A percentile compares a stretch with the other conserved stretches of the same genome.
Evolutionary conservation across 1,284 basidiomycete species (phyloP).

Genomic region (Amylostereum areolatum): DNA sequence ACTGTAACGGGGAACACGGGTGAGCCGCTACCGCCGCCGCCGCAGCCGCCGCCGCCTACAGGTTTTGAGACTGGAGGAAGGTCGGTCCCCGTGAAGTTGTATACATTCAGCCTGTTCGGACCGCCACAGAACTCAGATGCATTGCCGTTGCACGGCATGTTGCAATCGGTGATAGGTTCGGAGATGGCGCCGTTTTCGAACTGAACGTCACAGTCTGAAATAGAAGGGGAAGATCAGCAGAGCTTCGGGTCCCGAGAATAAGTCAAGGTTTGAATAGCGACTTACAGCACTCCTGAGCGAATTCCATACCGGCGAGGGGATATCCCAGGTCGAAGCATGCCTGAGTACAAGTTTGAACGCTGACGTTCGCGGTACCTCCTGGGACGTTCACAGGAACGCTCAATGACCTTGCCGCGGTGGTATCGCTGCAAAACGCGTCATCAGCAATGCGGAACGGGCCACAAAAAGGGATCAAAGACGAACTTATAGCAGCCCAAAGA

Average conservation of each 20-base stretch:
- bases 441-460: constrained; percentile 1
- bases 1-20: constrained; percentile 40
- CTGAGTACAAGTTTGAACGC: constrained; percentile 53
- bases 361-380: constrained; percentile 31
- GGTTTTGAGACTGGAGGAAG: constrained; percentile 35
- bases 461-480: constrained; percentile 15
- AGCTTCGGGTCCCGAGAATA: not conserved
- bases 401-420: constrained; percentile 42
- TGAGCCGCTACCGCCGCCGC: constrained; percentile 21
- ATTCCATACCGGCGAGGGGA: constrained; percentile 49
- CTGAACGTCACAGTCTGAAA: constrained; percentile 45
- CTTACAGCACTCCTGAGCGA: constrained; percentile 43
- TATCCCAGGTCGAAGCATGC: constrained; percentile 60
- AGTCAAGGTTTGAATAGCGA: constrained; percentile 7
- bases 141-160: constrained; percentile 61
- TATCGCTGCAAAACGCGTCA: constrained; percentile 34
- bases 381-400: constrained; percentile 33
- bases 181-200: constrained; percentile 42
- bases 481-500: constrained; percentile 65
- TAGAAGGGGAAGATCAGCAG: constrained; percentile 1
- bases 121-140: constrained; percentile 63
- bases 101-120: constrained; percentile 40
- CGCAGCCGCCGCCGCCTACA: constrained; percentile 31
- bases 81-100: constrained; percentile 58
- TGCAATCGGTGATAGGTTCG: constrained; percentile 43